Conservation (phyloP, 176 grass and related monocot genomes). For the maize (Zea mays) region Zm-B73-REFERENCE-NAM-5.0 NC_050096.1:227410001-227410500, state of each 20-base stretch:
- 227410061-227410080: not conserved
- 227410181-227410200: no score
- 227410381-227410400: not conserved
- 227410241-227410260: not conserved
- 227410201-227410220: not conserved
- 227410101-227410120: no score
- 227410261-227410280: not conserved
- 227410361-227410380: not conserved
- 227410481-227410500: not conserved
- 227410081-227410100: no score
- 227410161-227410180: no score
- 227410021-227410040: not conserved
- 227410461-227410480: not conserved
- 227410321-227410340: not conserved
- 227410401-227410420: not conserved
- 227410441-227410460: not conserved
- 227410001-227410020: not conserved
- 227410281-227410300: not conserved
- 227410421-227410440: not conserved
- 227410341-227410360: not conserved
- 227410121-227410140: no score
- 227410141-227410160: no score
- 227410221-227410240: not conserved
- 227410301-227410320: not conserved
- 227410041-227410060: not conserved